phyloP scores from a whole-genome alignment of 169 alveolate species.

The Cryptosporidium andersoni region DNA sequence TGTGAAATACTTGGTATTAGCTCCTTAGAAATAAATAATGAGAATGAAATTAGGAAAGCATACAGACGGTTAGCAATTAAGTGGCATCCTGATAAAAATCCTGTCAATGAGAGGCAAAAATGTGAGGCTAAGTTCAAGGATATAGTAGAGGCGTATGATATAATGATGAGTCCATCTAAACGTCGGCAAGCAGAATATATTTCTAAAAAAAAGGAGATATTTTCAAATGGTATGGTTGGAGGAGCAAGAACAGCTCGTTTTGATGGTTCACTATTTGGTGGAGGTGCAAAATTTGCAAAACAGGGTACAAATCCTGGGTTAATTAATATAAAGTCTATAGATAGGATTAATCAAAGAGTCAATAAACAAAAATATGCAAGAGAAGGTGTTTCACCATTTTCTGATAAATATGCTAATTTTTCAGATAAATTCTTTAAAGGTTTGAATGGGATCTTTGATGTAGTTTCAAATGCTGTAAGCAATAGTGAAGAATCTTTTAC shows the following conservation, averaged over 20 bases:
- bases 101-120: conserved; percentile 70
- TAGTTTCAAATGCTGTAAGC: conserved; percentile 35
- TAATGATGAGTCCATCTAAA: conserved; percentile 80
- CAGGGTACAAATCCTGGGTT: conserved; percentile 69
- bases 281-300: conserved; percentile 69
- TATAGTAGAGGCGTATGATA: conserved; percentile 81
- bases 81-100: conserved; percentile 85
- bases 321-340: conserved; percentile 15
- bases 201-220: conserved; percentile 36
- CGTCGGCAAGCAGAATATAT: conserved; percentile 71
- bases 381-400: not conserved
- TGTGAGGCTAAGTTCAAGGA: conserved; percentile 82
- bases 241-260: conserved; percentile 52
- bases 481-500: conserved; percentile 10
- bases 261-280: conserved; percentile 67
- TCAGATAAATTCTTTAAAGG: conserved; percentile 23
- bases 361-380: not conserved
- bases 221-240: conserved; percentile 49
- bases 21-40: conserved; percentile 67
- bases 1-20: conserved; percentile 77
- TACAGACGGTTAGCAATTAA: conserved; percentile 78
- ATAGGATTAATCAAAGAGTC: conserved; percentile 6
- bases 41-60: conserved; percentile 81
- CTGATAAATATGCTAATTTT: conserved; percentile 4
- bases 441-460: conserved; percentile 26